Base-by-base conservation (phyloP, 1,139 yeast species). In the Lizanozyma gosingica region DNA sequence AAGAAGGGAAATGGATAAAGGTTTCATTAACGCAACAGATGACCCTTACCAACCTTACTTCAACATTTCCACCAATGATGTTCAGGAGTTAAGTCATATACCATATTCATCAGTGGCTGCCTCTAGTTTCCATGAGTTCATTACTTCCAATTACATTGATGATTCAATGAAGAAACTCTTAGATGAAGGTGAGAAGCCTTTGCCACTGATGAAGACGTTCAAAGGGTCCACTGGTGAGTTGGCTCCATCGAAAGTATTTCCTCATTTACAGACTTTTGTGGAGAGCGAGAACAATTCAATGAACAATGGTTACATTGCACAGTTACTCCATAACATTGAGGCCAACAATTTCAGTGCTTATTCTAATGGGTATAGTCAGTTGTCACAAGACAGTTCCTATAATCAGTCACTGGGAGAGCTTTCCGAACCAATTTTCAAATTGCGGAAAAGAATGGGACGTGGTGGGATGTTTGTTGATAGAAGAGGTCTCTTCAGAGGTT, bases 11-110 rank as follows among this genome's bases (percentile, higher is more conserved):
- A 78, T 73, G 42, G 97, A 92, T 59, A 67, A 70, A 41, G 79
- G 78, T 2, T 90, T 80, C 76, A 74, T 84, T 48, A 92, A 92
- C 55, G 72, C 85, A 42, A 86, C 97, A 1, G 97, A 90, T 62
- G 90, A 85, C 62, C 84, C 94, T n/a, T 78, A 78, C 54, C 85
- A 82, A 53, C 97, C 97, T n/a, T 80, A 74, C 44, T 83, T 87
- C 56, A 80, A 83, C 49, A 74, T 87, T 43, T 71, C 81, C 15
- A 70, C 77, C 43, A 77, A 80, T 33, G 63, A 63, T 32, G 57
- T 75, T 37, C 60, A 76, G 42, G 85, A 81, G 46, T 62, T 78
- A 37, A 65, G 70, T 36, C 90, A 83, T 53, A 71, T 85, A 2
- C 92, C 95, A 1, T 85, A 83, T 54, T 82, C 94, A 14, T 83